Evolutionary conservation across 164 flowering plant species (phyloP), one percentile per base, ranked within the genome.

Genomic region (Aristolochia fimbriata): DNA sequence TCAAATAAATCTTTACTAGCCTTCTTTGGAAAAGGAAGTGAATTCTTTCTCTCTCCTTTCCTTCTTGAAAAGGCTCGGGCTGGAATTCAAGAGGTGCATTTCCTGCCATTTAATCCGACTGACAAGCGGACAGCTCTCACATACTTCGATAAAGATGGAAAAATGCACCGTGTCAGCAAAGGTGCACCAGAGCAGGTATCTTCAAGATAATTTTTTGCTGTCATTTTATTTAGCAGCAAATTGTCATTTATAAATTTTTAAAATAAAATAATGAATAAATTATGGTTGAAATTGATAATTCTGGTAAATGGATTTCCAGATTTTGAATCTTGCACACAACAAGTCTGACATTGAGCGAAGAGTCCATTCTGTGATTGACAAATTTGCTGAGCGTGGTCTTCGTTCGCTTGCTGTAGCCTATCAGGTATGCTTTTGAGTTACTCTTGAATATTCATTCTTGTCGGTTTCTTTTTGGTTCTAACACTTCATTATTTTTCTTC

Each of bases 181-280:
- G 98, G 98, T 64, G 96, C 98, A 49, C 98, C 98, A 0, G 97
- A 90, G 74, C 97, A 93, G 93, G 96, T 89, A 73, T 47, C 3
- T 61, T 24, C 45, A 12, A 6, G 15, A 22, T 62, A 3, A 15
- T 27, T n/a, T 31, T 37, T 14, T n/a, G 1, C 17, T 62, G 15
- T 3, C 20, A 15, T 31, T n/a, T 47, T 57, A 30, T 7, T 37
- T 37, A 37, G 8, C 43, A 37, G 8, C 43, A 37, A 37, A 37
- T 3, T 37, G 43, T 37, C 11, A 7, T 10, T 37, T 10, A 7
- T 5, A 37, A 37, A 37, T 27, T 2, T 0, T 37, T 3, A 37
- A 37, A 37, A 37, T 37, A 37, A 7, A 37, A 37, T 6, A 37
- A 3, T 37, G 43, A 37, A 37, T 3, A 37, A 10, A 37, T 31